A percentile compares a stretch with the other conserved stretches of the same genome.
phyloP scores from a whole-genome alignment of 169 alveolate genomes.

The Plasmodium falciparum region DNA sequence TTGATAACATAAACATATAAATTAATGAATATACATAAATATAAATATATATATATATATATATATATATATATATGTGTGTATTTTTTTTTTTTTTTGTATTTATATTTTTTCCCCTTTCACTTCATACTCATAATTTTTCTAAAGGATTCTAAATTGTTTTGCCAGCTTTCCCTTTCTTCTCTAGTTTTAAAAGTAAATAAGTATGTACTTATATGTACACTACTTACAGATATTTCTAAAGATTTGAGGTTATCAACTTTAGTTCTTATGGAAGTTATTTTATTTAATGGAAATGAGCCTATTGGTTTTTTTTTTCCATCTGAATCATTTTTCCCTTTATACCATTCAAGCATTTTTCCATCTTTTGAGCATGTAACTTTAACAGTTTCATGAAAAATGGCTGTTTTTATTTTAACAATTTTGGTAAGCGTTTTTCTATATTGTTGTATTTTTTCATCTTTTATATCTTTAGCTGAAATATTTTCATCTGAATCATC shows the following conservation, averaged over 20 bases:
- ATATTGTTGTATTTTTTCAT: constrained; percentile 78
- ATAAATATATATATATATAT: neutral
- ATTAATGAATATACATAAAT: neutral
- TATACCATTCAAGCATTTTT: constrained; percentile 82
- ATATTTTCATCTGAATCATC: constrained; percentile 58
- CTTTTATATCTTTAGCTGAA: constrained; percentile 82
- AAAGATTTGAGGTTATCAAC: constrained; percentile 81
- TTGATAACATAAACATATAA: neutral
- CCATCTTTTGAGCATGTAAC: constrained; percentile 86
- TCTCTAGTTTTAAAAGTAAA: constrained; percentile 83
- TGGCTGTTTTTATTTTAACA: constrained; percentile 83
- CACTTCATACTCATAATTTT: constrained; percentile 74
- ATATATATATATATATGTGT: neutral
- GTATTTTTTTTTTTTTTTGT: too few relatives aligned
- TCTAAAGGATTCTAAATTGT: constrained; percentile 79
- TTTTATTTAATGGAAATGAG: constrained; percentile 75
- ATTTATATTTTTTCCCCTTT: neutral
- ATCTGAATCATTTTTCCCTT: constrained; percentile 79
- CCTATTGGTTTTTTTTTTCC: constrained; percentile 80
- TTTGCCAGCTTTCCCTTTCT: constrained; percentile 86
- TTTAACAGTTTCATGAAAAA: constrained; percentile 82
- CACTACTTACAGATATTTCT: constrained; percentile 81
- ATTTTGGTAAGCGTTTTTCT: constrained; percentile 80
- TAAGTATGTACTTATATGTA: constrained; percentile 74
- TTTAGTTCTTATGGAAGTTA: constrained; percentile 82